Percentiles rank a stretch among this genome's conserved stretches.
phyloP scores from a whole-genome alignment of 768 basidiomycete genomes.

The Coprinopsis sp. region DNA sequence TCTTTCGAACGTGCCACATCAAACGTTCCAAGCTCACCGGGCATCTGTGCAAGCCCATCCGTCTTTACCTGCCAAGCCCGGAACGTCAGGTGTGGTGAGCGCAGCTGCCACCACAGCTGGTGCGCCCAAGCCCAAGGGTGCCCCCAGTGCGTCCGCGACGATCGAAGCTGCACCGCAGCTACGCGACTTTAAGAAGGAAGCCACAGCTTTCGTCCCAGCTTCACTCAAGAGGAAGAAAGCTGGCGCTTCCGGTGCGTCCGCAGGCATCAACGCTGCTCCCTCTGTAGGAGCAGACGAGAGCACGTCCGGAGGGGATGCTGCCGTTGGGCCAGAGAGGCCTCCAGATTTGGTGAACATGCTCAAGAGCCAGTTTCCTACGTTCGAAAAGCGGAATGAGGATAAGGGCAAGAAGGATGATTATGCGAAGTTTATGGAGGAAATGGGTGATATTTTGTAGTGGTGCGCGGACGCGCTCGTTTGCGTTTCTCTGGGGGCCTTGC shows the following conservation, averaged over 20 bases:
- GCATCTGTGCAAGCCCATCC: slow-evolving; percentile 26
- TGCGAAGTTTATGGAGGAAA: slow-evolving; percentile 70
- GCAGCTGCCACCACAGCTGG: no score
- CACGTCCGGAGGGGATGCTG: slow-evolving; percentile 11
- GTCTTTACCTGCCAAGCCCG: slow-evolving; percentile 32
- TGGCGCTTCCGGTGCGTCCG: slow-evolving; percentile 25
- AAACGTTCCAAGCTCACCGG: slow-evolving; percentile 75
- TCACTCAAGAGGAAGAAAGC: slow-evolving; percentile 73
- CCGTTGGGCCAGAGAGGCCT: slow-evolving; percentile 43
- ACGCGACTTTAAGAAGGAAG: slow-evolving; percentile 93
- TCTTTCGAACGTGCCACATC: slow-evolving; percentile 67
- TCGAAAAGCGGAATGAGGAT: slow-evolving; percentile 21
- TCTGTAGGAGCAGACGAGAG: slow-evolving; percentile 27
- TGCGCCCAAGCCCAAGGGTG: slow-evolving; percentile 16
- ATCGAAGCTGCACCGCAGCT: slow-evolving; percentile 84
- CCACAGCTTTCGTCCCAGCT: slow-evolving; percentile 85
- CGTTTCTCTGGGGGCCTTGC: background rate
- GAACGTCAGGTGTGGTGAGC: no score
- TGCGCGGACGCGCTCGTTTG: background rate
- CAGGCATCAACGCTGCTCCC: slow-evolving; percentile 64
- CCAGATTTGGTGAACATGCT: slow-evolving; percentile 64
- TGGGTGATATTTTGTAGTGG: slow-evolving; percentile 58
- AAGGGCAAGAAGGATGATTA: slow-evolving; percentile 68
- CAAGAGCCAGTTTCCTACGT: slow-evolving; percentile 45
- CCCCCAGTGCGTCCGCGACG: slow-evolving; percentile 45